These are phyloP conservation scores for Paraconiothyrium brasiliense DNA, from an alignment of 2,329 filamentous ascomycete genomes.

Conservation along the genomic window DNA sequence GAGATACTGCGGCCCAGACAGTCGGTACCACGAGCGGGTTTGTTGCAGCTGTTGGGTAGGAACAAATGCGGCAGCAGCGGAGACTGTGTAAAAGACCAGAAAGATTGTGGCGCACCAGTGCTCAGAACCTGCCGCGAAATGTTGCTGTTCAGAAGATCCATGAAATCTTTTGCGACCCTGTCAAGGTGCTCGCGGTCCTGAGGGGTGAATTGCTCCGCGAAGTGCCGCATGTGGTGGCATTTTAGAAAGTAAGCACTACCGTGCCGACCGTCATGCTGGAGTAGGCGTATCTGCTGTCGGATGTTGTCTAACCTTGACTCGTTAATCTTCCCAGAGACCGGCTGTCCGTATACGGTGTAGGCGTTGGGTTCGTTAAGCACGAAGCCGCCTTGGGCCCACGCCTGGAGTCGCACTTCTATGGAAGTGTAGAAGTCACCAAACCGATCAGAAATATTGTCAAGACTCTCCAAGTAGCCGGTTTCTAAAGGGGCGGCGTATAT, in stretches of 20 bases:
- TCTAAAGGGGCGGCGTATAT: too few species aligned
- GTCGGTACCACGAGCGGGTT: neutral
- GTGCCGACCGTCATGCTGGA: slow-evolving; percentile 1
- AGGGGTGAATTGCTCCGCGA: neutral
- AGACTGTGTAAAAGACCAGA: neutral
- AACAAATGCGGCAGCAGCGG: neutral
- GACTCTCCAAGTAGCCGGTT: too few species aligned
- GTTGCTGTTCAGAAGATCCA: neutral
- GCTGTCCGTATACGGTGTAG: neutral
- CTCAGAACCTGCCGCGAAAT: neutral
- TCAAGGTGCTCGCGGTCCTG: neutral
- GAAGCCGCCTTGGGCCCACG: neutral
- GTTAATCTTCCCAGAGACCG: neutral
- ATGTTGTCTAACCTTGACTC: neutral
- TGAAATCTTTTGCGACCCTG: neutral
- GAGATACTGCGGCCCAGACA: slow-evolving; percentile 14
- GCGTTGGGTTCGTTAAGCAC: neutral
- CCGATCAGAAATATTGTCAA: neutral
- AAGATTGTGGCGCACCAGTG: neutral
- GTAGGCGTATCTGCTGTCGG: neutral
- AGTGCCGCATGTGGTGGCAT: neutral
- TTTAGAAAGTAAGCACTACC: slow-evolving; percentile 8
- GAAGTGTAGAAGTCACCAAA: neutral
- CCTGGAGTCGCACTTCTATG: neutral
- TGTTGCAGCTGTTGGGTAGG: neutral